Base-by-base conservation (phyloP, 1,139 yeast genomes). In the Torulaspora pretoriensis region DNA sequence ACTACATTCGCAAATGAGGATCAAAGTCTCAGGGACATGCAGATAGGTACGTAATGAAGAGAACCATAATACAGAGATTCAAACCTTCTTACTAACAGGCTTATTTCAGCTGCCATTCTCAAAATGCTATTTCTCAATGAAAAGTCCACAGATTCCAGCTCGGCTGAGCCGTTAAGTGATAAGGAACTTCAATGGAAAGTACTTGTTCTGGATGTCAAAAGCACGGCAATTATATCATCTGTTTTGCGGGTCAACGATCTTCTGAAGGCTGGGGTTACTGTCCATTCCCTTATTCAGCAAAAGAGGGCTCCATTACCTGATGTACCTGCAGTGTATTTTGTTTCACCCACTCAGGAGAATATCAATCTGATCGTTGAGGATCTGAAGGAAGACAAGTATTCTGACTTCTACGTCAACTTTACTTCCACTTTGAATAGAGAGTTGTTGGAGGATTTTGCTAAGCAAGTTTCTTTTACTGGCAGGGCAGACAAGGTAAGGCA, bases 261-360 rank as follows among this genome's bases (percentile, higher is more conserved):
- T 55, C 73, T 90, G 58, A 79, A 83, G 49, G 85, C 88, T 59
- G 97, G 97, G 4, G 81, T 92, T 46, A 92, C 98, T 0, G 84
- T 89, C 54, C 97, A 92, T 64, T 74, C 92, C 50, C 68, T 84
- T 47, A 78, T 90, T 45, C 73, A 74, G 47, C 72, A 86, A 40
- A 78, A 77, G 46, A 72, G 98, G 51, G 78, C 90, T 19, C 77
- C 92, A 2, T 73, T 92, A 44, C 88, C 95, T 1, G 98, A 92
- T 58, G 97, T 90, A 7, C 96, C 97, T 1, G 98, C 81, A 3
- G 80, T 94, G 38, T 92, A 94, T 67, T 90, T 94, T 57, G 81
- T 92, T 36, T 85, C 86, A 48, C 98, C 98, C 3, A 85, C 95
- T 0, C 70, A 74, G 29, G 90, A 80, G 42, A 94, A 92, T 61